Base-by-base conservation (phyloP, 768 basidiomycete genomes). In the Kwoniella heveanensis region DNA sequence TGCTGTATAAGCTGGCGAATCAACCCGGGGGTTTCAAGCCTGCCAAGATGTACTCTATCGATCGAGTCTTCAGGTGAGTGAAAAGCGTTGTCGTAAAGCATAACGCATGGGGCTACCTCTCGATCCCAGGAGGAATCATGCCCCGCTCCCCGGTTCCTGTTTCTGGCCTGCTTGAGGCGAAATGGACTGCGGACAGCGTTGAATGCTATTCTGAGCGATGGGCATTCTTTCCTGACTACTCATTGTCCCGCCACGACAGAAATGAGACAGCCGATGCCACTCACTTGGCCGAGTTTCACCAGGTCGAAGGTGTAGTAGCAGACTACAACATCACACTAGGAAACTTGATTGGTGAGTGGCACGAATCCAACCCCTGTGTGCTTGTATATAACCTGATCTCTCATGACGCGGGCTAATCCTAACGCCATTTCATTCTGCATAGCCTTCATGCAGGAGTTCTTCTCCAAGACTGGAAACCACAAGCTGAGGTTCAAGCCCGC, bases 361-460 rank as follows among this genome's bases (percentile, higher is more conserved):
- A 25, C 19, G 44, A 25, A 2, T 30, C 29, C 24, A 25, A 56
- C 54, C 3, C 17, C 6, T n/a, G n/a, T n/a, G n/a, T n/a, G n/a
- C n/a, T n/a, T n/a, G n/a, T n/a, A n/a, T n/a, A n/a, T n/a, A n/a
- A n/a, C n/a, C n/a, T n/a, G n/a, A n/a, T n/a, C n/a, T n/a, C n/a
- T n/a, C n/a, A n/a, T n/a, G n/a, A n/a, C n/a, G n/a, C n/a, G n/a
- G n/a, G n/a, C n/a, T n/a, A n/a, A n/a, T n/a, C n/a, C n/a, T n/a
- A n/a, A n/a, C n/a, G n/a, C n/a, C n/a, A n/a, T n/a, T n/a, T n/a
- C n/a, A n/a, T n/a, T 30, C 21, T 25, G 19, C 25, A 25, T 21
- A 93, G 93, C 95, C 13, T 98, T 99, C 83, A 97, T 99, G 95
- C 86, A 91, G 69, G 90, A 93, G 60, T 99, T 98, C 85, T 98